Conservation (phyloP, 352 stramenopile species). For the Thraustotheca clavata region DNA sequence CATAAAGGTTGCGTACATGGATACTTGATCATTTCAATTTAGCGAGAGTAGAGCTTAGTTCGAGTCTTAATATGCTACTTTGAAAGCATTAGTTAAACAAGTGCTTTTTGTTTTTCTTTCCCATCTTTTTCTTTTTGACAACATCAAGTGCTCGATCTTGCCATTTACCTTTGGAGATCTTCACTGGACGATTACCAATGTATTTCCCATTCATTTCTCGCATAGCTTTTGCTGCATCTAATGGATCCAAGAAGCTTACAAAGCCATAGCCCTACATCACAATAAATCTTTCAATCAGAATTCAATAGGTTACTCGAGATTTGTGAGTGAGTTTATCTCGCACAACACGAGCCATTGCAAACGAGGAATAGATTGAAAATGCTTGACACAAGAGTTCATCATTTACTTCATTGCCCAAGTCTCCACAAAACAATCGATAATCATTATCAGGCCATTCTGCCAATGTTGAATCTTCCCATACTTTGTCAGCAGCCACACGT, state of each 20-base stretch:
- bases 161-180: constrained; percentile 93
- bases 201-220: constrained; percentile 96
- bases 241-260: constrained; percentile 89
- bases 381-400: constrained; percentile 78
- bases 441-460: constrained; percentile 95
- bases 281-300: constrained; percentile 7
- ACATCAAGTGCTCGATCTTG: constrained; percentile 90
- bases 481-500: constrained; percentile 68
- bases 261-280: constrained; percentile 96
- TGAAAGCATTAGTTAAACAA: constrained; percentile 53
- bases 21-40: background rate
- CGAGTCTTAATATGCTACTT: constrained; percentile 8
- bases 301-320: constrained; percentile 28
- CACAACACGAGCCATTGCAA: constrained; percentile 73
- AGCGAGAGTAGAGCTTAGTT: background rate
- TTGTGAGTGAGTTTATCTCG: constrained; percentile 82
- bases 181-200: constrained; percentile 90
- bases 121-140: constrained; percentile 81
- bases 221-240: constrained; percentile 91
- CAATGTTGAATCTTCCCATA: constrained; percentile 90
- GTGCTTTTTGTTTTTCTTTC: constrained; percentile 70
- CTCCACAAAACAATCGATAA: constrained; percentile 94
- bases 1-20: background rate
- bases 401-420: constrained; percentile 90
- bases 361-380: constrained; percentile 63